These are phyloP conservation scores for Striga asiatica DNA, from an alignment of 257 asterid genomes.

Conservation along the genomic window DNA sequence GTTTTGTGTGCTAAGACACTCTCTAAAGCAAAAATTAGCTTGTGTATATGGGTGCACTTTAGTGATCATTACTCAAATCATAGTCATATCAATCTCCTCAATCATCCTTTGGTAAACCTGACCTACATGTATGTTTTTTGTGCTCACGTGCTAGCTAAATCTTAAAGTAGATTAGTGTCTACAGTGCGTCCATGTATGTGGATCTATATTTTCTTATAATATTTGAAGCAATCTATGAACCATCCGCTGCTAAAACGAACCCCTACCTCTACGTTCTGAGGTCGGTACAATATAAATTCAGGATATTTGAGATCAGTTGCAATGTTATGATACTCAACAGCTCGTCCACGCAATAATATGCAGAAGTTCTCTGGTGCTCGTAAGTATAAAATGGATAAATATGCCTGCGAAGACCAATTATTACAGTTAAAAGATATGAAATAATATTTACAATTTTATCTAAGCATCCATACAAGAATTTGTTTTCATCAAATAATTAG, in stretches of 20 bases:
- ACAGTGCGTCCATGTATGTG: too few species aligned
- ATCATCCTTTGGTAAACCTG: too few species aligned
- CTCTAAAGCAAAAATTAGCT: constrained; percentile 8
- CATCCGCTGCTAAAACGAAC: constrained; percentile 3
- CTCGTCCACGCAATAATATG: constrained; percentile 57
- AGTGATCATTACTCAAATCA: background rate
- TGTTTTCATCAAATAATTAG: too few species aligned
- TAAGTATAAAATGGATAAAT: constrained; percentile 70
- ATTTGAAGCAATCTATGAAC: constrained; percentile 1
- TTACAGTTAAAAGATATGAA: constrained; percentile 4
- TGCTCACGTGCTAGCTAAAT: too few species aligned
- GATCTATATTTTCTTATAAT: background rate
- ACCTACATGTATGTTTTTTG: too few species aligned
- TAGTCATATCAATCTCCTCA: too few species aligned
- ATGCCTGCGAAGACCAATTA: constrained; percentile 45
- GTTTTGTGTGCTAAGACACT: background rate
- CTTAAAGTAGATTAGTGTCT: too few species aligned
- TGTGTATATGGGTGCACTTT: background rate
- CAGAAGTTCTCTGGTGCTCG: constrained; percentile 42
- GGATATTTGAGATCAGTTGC: constrained; percentile 71
- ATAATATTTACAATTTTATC: background rate
- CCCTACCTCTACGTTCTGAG: constrained; percentile 49
- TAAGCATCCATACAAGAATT: background rate
- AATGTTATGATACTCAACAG: constrained; percentile 58
- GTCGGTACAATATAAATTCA: constrained; percentile 65